Evolutionary conservation across 2,329 filamentous ascomycete species (phyloP).

Genomic region (Metarhizium humberi): DNA sequence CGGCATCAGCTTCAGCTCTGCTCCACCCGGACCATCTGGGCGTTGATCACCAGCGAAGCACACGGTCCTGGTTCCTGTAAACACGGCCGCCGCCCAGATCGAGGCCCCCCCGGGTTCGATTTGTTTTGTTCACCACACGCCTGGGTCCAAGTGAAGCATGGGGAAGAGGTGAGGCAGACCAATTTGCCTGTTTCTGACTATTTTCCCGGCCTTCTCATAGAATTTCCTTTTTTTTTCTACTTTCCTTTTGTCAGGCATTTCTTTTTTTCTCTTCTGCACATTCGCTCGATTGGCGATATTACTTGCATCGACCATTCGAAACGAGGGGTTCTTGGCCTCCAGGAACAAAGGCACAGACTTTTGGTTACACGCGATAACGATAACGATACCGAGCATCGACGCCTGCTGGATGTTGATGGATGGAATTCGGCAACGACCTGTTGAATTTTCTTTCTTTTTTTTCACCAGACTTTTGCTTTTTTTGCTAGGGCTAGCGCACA

Average conservation of each 20-base stretch:
- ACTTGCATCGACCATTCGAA: not conserved
- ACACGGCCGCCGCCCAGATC: constrained; percentile 4
- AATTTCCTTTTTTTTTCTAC: not conserved
- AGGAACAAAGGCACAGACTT: too few species aligned
- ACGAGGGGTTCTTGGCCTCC: not conserved
- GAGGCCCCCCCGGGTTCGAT: not conserved
- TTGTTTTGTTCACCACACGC: constrained; percentile 5
- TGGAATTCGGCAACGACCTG: not conserved
- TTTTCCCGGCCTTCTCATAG: not conserved
- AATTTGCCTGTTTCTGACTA: not conserved
- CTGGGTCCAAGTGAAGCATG: not conserved
- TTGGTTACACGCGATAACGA: not conserved
- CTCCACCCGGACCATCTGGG: too few species aligned
- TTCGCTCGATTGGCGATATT: not conserved
- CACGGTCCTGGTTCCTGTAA: not conserved
- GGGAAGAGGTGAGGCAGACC: not conserved
- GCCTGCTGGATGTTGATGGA: not conserved
- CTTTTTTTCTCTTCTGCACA: not conserved
- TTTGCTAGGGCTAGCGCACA: not conserved
- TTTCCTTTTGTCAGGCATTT: not conserved
- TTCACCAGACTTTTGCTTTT: not conserved
- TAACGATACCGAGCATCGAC: not conserved
- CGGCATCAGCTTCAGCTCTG: too few species aligned
- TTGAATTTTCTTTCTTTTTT: not conserved
- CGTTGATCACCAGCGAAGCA: too few species aligned